Base-by-base conservation (phyloP, 2,329 filamentous ascomycete genomes). In the Nothophoma quercina region DNA sequence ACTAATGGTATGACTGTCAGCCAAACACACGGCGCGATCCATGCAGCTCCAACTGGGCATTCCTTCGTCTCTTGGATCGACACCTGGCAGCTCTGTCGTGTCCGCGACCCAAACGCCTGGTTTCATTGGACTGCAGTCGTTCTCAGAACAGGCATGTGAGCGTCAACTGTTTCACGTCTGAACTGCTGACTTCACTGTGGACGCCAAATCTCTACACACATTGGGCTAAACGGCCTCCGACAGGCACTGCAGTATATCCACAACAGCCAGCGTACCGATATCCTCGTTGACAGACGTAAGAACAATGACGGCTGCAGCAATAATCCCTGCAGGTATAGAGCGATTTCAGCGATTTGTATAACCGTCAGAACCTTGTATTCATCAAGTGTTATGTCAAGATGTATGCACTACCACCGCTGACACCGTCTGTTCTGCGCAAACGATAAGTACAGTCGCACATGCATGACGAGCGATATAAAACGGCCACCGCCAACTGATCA, bases 1-100 rank as follows among this genome's bases (percentile, higher is more conserved):
- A 50, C 48, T 43, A 58, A 54, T 49, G 26, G 34, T 43, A 54
- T 45, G n/a, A 44, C 36, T 12, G 16, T 25, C 23, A 26, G 40
- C 29, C 15, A 47, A 38, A 42, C 7, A 29, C 19, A 32, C 32
- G n/a, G 16, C 29, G 21, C 10, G 4, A 32, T 23, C 21, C 41
- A 29, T 38, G 15, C 19, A 51, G 16, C 34, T 35, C n/a, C n/a
- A 15, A 18, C 4, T 23, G 23, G 35, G 12, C 15, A 22, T 19
- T 16, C 23, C 13, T 12, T 7, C 13, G 9, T 42, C 29, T 25
- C n/a, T n/a, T 8, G 3, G 13, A 32, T 38, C 13, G 19, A 22
- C 38, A 28, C 34, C 16, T 47, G 21, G 25, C 32, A 41, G 29
- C 23, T 21, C 36, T 47, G 35, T 33, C 8, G 49, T 52, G 32